Base-by-base conservation (phyloP, 2,329 filamentous ascomycete species). In the Ceratocystis harringtonii region DNA sequence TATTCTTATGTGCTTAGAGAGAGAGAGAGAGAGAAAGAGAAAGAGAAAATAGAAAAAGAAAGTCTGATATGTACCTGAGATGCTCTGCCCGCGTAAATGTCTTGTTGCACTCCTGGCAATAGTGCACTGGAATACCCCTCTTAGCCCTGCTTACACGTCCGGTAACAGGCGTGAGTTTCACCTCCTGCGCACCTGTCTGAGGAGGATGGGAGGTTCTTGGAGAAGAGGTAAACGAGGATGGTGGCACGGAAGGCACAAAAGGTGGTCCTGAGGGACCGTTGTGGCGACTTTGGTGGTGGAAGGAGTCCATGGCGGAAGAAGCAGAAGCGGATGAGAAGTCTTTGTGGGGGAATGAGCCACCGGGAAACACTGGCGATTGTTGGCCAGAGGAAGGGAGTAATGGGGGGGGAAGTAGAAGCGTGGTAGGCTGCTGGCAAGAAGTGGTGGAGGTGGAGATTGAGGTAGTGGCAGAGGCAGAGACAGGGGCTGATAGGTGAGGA, bases 31-130 rank as follows among this genome's bases (percentile, higher is more conserved):
- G 63, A 66, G 65, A 32, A 30, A 44, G 17, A 48, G 25, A 50
- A 12, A 28, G 8, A 36, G 1, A 12, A 4, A 41, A 15, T 12
- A 41, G 4, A 1, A 41, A 15, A 41, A 41, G 12, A 22, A 72
- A 41, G 12, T 15, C 30, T 15, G 25, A 48, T 63, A 70, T 75
- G 68, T 71, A 85, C 82, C 81, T 81, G 52, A 85, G 73, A 73
- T 85, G 83, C 70, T 85, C 83, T 36, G 83, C 83, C 70, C 83
- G 76, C 12, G 82, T 84, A 68, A 85, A 85, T 1, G 80, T 84
- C 83, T 85, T 66, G 61, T 62, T 64, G 58, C 68, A 69, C 7
- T 62, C 73, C 5, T 82, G 77, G 68, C 81, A 84, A 1, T 74
- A 76, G 71, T 84, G 81, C 64, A 84, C 81, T 17, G 79, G 79